Evolutionary conservation across 306 rosid genomes (phyloP).

Genomic region (Dryas drummondii): DNA sequence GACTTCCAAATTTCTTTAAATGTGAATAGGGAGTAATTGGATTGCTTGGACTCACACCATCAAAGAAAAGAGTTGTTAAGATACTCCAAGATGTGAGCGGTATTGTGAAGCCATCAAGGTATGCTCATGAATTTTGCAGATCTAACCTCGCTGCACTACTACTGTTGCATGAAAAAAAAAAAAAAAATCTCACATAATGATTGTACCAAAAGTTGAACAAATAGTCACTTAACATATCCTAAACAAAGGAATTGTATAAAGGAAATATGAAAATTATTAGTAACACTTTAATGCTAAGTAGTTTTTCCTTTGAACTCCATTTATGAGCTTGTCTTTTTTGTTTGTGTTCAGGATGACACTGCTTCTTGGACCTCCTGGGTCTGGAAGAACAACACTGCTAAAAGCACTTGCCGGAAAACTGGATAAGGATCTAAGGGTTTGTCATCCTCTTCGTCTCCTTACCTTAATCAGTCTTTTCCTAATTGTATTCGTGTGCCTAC

Average conservation of each 20-base stretch:
- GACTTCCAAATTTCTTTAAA: conserved; percentile 9
- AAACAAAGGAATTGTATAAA: not conserved
- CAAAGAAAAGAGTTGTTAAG: conserved; percentile 54
- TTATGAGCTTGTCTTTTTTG: not conserved
- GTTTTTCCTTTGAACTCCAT: not conserved
- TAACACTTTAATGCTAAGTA: not conserved
- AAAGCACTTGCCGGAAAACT: conserved; percentile 62
- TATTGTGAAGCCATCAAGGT: conserved; percentile 70
- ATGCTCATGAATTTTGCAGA: not conserved
- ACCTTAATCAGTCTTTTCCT: not conserved
- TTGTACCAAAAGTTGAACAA: not conserved
- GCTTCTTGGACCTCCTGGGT: conserved; percentile 68
- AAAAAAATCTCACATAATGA: not conserved
- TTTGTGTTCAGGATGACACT: conserved; percentile 55
- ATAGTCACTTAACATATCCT: not conserved
- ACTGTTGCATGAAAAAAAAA: not conserved
- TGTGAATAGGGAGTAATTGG: conserved; percentile 42
- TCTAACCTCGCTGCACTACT: not conserved
- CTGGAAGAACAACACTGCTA: conserved; percentile 67
- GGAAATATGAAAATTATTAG: no score
- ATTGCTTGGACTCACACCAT: conserved; percentile 48
- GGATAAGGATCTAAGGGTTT: conserved; percentile 51
- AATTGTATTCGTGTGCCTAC: not conserved
- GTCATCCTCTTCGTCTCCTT: conserved; percentile 4
- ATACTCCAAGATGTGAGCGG: conserved; percentile 66